phyloP scores from a whole-genome alignment of 208 protist genomes.

The Angomonas ambiguus region DNA sequence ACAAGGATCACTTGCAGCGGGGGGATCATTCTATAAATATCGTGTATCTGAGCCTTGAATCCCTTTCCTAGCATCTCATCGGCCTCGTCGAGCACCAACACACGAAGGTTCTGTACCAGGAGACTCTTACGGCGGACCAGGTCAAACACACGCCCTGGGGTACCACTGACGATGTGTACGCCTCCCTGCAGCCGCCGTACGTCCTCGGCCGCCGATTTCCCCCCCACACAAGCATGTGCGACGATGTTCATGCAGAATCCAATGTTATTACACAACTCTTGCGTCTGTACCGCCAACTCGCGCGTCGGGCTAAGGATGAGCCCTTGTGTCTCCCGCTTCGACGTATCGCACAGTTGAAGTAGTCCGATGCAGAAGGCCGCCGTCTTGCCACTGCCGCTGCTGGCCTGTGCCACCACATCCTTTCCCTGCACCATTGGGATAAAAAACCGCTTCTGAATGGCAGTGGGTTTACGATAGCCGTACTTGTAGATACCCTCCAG shows the following conservation, averaged over 20 bases:
- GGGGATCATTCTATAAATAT: slow-evolving; percentile 95
- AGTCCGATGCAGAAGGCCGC: slow-evolving; percentile 95
- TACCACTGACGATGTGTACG: slow-evolving; percentile 97
- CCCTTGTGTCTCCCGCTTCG: slow-evolving; percentile 87
- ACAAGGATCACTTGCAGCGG: slow-evolving; percentile 90
- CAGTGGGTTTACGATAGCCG: slow-evolving; percentile 97
- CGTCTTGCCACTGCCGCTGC: slow-evolving; percentile 99
- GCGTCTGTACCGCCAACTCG: slow-evolving; percentile 97
- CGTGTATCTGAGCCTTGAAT: slow-evolving; percentile 99
- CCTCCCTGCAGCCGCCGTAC: slow-evolving; percentile 85
- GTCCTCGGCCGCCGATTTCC: slow-evolving; percentile 93
- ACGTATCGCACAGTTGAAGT: slow-evolving; percentile 84
- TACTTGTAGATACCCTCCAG: slow-evolving; percentile 97
- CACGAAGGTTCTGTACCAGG: slow-evolving; percentile 74
- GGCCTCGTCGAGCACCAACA: slow-evolving; percentile 98
- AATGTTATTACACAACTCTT: slow-evolving; percentile 92
- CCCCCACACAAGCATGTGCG: slow-evolving; percentile 87
- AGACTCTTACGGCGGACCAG: slow-evolving; percentile 94
- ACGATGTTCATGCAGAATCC: slow-evolving; percentile 92
- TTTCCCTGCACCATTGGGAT: slow-evolving; percentile 82
- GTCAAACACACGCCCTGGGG: slow-evolving; percentile 97
- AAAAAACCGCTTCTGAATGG: slow-evolving; percentile 98
- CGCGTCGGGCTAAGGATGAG: slow-evolving; percentile 97
- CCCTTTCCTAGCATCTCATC: slow-evolving; percentile 99
- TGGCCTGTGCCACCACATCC: slow-evolving; percentile 98